phyloP scores from a whole-genome alignment of 305 asterid species.

The Stenogyne calaminthoides region DNA sequence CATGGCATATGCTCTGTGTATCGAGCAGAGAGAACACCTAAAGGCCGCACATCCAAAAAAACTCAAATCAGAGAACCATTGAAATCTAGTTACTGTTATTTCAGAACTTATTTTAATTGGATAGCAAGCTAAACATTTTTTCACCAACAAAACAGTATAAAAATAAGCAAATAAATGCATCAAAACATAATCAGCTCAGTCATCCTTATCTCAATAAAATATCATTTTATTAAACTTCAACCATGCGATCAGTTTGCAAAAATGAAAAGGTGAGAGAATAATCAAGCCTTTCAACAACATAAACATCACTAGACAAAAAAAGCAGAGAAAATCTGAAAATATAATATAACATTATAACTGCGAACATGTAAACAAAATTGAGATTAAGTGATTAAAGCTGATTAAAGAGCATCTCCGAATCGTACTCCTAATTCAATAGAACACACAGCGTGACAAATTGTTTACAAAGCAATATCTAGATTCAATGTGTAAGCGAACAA shows the following conservation, averaged over 20 bases:
- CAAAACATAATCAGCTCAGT: slow-evolving; percentile 16
- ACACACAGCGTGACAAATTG: neutral
- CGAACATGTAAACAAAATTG: too few relatives aligned
- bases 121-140: slow-evolving; percentile 5
- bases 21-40: slow-evolving; percentile 83
- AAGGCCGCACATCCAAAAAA: slow-evolving; percentile 23
- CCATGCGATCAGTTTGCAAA: slow-evolving; percentile 11
- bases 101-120: neutral
- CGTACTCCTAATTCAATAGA: slow-evolving; percentile 4
- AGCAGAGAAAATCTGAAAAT: neutral
- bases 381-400: too few relatives aligned
- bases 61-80: slow-evolving; percentile 7
- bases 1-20: slow-evolving; percentile 72
- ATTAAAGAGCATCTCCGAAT: neutral
- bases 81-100: neutral
- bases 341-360: neutral
- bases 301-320: slow-evolving; percentile 15
- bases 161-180: neutral
- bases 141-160: slow-evolving; percentile 10
- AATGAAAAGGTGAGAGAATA: neutral
- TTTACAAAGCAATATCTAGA: neutral
- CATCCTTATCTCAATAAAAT: slow-evolving; percentile 16
- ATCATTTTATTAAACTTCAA: neutral
- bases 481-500: neutral
- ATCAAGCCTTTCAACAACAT: slow-evolving; percentile 14